These are phyloP conservation scores for Solioccasus polychromus DNA, from an alignment of 768 basidiomycete species.

Conservation along the genomic window DNA sequence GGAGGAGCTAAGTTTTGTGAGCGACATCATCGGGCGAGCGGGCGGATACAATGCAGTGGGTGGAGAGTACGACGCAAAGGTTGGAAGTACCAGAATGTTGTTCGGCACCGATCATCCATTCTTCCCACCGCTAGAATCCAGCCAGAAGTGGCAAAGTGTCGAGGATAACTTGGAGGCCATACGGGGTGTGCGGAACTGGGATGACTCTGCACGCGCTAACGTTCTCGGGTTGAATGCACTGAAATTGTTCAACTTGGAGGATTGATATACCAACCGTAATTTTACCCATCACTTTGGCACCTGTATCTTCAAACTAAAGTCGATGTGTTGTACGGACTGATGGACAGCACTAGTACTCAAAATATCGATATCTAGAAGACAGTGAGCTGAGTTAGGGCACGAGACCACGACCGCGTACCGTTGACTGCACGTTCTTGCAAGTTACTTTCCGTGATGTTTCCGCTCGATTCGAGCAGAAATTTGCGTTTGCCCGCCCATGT, in stretches of 20 bases:
- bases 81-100: slow-evolving; percentile 60
- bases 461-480: slow-evolving; percentile 91
- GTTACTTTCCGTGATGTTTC: slow-evolving; percentile 90
- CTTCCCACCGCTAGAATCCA: slow-evolving; percentile 73
- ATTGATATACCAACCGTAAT: slow-evolving; percentile 14
- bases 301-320: slow-evolving; percentile 97
- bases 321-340: slow-evolving; percentile 90
- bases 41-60: slow-evolving; percentile 40
- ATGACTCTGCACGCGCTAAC: slow-evolving; percentile 53
- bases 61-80: slow-evolving; percentile 27
- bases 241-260: slow-evolving; percentile 55
- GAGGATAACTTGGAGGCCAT: slow-evolving; percentile 85
- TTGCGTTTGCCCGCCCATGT: slow-evolving; percentile 79
- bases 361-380: slow-evolving; percentile 81
- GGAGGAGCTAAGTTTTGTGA: slow-evolving; percentile 79
- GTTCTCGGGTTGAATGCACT: slow-evolving; percentile 76
- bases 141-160: slow-evolving; percentile 80
- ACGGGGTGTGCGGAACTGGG: slow-evolving; percentile 36
- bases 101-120: slow-evolving; percentile 92
- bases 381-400: slow-evolving; percentile 1
- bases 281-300: slow-evolving; percentile 40
- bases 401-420: slow-evolving; percentile 45
- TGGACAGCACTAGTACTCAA: slow-evolving; percentile 88
- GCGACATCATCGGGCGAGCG: slow-evolving; percentile 65
- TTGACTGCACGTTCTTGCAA: slow-evolving; percentile 76